Evolutionary conservation across 2,329 filamentous ascomycete genomes (phyloP), one percentile per base, ranked within the genome.

Genomic region (Alternaria viburni): DNA sequence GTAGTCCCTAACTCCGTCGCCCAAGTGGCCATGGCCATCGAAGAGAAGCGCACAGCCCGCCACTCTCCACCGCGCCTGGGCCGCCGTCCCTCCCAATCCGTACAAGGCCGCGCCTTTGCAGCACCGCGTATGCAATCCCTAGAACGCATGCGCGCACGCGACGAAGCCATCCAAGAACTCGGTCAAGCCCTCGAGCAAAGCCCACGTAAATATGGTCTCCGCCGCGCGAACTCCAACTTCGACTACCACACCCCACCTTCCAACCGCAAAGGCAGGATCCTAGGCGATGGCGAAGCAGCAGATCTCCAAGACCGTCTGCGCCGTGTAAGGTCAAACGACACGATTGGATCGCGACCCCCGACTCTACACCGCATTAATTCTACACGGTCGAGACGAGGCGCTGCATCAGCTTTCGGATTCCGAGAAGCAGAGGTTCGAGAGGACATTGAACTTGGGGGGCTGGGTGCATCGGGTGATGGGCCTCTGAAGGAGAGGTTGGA

Each of bases 1-100:
- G 84, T 87, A 8, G 80, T 86, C 9, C 85, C 86, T 17, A 87
- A 87, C 59, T 84, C 83, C 2, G 83, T 85, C 8, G 85, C 84
- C 6, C 85, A 86, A 74, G 85, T 87, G 3, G 84, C 85, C 28
- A 83, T 84, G 25, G 84, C 85, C 5, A 86, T 86, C 23, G 84
- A 86, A 72, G 83, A 86, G 62, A 86, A 85, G 69, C 77, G 81
- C 55, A 73, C 72, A 36, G 69, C 72, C 23, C 67, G 73, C 19
- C 70, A 68, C 8, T 76, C 75, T 6, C 69, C 74, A 65, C 66
- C 62, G 49, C 76, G 66, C 52, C 68, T 79, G 10, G 70, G 71
- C 21, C 73, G 79, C 13, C 75, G 78, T 9, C 74, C 79, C 17
- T 83, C 82, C 1, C 69, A 72, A 30, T 77, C 77, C 25, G 76